Evolutionary conservation across 2,329 filamentous ascomycete genomes (phyloP), one percentile per base, ranked within the genome.

Genomic region (Talaromyces sp.): DNA sequence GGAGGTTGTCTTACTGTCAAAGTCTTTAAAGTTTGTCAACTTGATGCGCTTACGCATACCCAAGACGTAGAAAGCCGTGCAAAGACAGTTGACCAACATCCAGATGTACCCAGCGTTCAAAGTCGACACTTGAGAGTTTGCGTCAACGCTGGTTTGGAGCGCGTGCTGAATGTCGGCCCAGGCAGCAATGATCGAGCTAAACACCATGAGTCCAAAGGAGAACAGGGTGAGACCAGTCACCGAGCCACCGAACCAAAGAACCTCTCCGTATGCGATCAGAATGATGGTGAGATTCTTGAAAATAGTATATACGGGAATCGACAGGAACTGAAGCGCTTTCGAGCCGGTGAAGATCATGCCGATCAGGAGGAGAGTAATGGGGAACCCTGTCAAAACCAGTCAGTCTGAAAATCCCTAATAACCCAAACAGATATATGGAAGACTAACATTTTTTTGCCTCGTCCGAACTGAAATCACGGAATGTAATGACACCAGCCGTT

Each of bases 231-330:
- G 87, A 54, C 89, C 86, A 16, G 90, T 93, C 63, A 99, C 94
- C 56, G 88, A 92, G 72, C 94, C 94, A 65, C 95, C 95, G 69
- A 99, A 99, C 93, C 94, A 98, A 59, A 99, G 85, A 33, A 99
- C 94, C 79, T 99, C 95, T 68, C 95, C 95, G 69, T 99, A 99
- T 61, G 95, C 95, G 72, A 98, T 99, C 67, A 98, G 87, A 71
- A 99, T 98, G 76, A 96, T 99, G 64, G 95, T 98, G 82, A 99
- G 79, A 81, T 99, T 99, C 85, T 99, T 99, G 85, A 99, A 99
- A 76, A 99, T 99, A 61, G 95, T 99, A 81, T 99, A 99, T 30
- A 99, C 95, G 28, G 95, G 95, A 61, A 99, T 96, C 34, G 93
- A 97, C 64, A 99, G 89, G 79, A 89, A 98, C 79, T 97, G 92